Evolutionary conservation across 2,329 filamentous ascomycete genomes (phyloP).

Genomic region (Epichloe baconii): DNA sequence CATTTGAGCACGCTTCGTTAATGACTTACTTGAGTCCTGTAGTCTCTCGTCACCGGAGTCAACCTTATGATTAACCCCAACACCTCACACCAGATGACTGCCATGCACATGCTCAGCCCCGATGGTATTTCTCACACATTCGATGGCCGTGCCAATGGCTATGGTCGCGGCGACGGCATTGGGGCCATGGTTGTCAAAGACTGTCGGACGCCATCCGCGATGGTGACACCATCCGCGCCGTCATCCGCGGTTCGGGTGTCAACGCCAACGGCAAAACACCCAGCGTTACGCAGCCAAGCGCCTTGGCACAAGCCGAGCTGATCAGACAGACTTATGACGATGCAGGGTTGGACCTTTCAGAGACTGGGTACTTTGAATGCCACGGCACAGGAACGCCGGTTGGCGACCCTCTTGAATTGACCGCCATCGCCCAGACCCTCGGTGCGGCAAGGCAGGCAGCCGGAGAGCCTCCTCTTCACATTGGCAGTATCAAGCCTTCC

Average conservation of each 20-base stretch:
- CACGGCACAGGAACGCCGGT: conserved; percentile 26
- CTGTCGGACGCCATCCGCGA: conserved; percentile 28
- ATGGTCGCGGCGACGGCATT: conserved; percentile 31
- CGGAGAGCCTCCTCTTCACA: conserved; percentile 11
- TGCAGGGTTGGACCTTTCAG: conserved; percentile 10
- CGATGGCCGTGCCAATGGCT: conserved; percentile 26
- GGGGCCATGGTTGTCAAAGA: conserved; percentile 28
- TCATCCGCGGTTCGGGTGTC: not conserved
- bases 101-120: conserved; percentile 4
- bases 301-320: conserved; percentile 7
- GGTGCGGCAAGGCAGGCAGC: conserved; percentile 23
- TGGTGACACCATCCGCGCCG: conserved; percentile 22
- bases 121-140: conserved; percentile 19
- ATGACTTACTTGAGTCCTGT: no score
- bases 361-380: conserved; percentile 23
- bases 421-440: conserved; percentile 14
- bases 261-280: not conserved
- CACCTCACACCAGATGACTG: not conserved
- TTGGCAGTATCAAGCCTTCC: conserved; percentile 17
- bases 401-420: conserved; percentile 17
- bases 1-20: no score
- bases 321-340: conserved; percentile 1
- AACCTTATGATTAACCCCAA: conserved; percentile 7
- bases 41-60: conserved; percentile 1
- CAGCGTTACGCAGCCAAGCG: not conserved